Evolutionary conservation across 2,329 filamentous ascomycete species (phyloP).

Genomic region (Cordyceps fumosorosea): DNA sequence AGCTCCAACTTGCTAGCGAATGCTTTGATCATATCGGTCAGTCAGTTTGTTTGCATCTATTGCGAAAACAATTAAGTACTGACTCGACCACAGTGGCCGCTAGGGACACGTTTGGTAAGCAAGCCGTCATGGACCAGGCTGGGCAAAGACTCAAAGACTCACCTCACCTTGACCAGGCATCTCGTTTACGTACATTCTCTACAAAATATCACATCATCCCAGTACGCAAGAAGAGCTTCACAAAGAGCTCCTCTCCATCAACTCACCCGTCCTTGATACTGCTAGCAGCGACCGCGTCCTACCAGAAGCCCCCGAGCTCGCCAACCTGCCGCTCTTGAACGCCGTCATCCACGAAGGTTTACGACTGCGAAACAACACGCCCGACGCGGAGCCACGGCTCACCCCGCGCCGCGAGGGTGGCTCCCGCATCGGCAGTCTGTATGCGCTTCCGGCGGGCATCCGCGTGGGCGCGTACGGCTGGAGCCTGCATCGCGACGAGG

Average conservation of each 20-base stretch:
- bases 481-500: background rate
- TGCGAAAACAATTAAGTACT: no score
- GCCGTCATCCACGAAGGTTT: background rate
- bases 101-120: background rate
- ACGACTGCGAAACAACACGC: background rate
- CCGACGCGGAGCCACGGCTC: background rate
- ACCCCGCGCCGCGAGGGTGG: background rate
- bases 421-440: background rate
- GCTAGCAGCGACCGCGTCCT: background rate
- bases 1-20: background rate
- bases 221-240: background rate
- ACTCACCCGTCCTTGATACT: background rate
- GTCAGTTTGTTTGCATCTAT: no score
- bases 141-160: no score
- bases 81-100: background rate
- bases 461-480: background rate
- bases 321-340: background rate
- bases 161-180: background rate
- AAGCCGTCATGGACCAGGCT: no score
- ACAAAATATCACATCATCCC: background rate
- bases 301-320: background rate
- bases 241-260: background rate
- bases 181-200: background rate
- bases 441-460: background rate
- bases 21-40: background rate